Percentiles rank a stretch among this genome's conserved stretches.
These are phyloP conservation scores for Globisporangium paddicum DNA, from an alignment of 352 stramenopile genomes.

Conservation along the genomic window DNA sequence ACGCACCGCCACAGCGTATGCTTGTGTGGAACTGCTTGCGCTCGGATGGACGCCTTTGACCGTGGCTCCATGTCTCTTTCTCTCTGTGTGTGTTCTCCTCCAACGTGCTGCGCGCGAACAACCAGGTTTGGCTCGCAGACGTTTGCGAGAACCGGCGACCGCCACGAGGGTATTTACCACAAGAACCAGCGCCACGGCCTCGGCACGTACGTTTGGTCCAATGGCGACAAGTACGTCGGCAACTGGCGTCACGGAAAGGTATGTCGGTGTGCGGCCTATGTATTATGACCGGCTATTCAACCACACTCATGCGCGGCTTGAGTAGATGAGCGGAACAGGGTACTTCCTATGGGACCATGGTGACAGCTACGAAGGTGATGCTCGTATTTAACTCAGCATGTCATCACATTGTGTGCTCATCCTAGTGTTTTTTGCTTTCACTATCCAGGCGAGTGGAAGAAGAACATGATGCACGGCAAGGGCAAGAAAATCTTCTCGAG, in stretches of 20 bases:
- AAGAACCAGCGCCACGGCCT: conserved; percentile 82
- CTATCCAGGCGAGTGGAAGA: conserved; percentile 64
- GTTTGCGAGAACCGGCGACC: conserved; percentile 77
- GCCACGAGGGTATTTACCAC: conserved; percentile 85
- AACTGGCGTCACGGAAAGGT: conserved; percentile 81
- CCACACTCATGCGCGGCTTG: neutral
- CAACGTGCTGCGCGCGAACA: neutral
- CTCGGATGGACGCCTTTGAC: neutral
- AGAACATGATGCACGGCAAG: conserved; percentile 67
- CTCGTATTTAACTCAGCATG: neutral
- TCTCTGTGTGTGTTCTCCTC: conserved; percentile 2
- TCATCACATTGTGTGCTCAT: neutral
- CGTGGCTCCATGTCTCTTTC: neutral
- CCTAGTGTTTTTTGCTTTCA: neutral
- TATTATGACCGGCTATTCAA: neutral
- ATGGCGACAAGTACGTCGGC: conserved; percentile 88
- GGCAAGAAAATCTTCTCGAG: conserved; percentile 62
- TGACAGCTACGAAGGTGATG: conserved; percentile 70
- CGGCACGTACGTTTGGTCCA: conserved; percentile 85
- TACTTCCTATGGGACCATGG: conserved; percentile 75
- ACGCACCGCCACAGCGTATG: neutral
- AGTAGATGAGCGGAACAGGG: conserved; percentile 68
- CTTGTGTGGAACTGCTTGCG: neutral
- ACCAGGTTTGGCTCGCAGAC: conserved; percentile 78
- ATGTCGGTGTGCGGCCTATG: neutral